Evolutionary conservation across 2,329 filamentous ascomycete genomes (phyloP).

Genomic region (Aspergillus viridinutans): DNA sequence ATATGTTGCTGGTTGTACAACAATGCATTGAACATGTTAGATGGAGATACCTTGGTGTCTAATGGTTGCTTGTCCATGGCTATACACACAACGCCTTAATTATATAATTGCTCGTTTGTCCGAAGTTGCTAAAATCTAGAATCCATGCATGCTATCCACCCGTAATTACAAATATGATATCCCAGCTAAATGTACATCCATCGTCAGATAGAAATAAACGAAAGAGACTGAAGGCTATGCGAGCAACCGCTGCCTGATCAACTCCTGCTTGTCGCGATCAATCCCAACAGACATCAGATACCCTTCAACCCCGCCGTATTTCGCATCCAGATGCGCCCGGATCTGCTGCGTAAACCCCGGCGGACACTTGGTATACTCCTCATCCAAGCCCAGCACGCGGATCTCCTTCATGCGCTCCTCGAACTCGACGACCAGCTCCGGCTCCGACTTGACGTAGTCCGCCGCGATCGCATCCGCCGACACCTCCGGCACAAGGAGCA

Average conservation of each 20-base stretch:
- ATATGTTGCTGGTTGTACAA: neutral
- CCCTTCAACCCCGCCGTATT: slow-evolving; percentile 61
- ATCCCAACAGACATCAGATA: slow-evolving; percentile 67
- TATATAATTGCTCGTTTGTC: neutral
- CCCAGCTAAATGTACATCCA: neutral
- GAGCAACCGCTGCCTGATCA: slow-evolving; percentile 26
- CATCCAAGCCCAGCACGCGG: slow-evolving; percentile 62
- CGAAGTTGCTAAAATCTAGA: neutral
- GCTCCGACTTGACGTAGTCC: slow-evolving; percentile 67
- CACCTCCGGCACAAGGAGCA: slow-evolving; percentile 57
- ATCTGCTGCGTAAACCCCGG: slow-evolving; percentile 60
- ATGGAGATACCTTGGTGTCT: neutral
- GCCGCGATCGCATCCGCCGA: slow-evolving; percentile 58
- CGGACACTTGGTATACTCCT: slow-evolving; percentile 68
- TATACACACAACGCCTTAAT: neutral
- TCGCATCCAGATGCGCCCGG: slow-evolving; percentile 52
- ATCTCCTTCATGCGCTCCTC: slow-evolving; percentile 66
- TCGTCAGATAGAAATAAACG: slow-evolving; percentile 1
- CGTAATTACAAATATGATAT: neutral
- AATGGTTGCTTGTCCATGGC: neutral
- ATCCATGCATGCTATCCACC: neutral
- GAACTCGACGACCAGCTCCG: slow-evolving; percentile 58
- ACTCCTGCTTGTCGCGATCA: slow-evolving; percentile 39
- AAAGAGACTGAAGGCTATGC: slow-evolving; percentile 11
- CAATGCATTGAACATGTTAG: neutral